phyloP scores from a whole-genome alignment of 306 rosid species.

The Sphenostylis stenocarpa region DNA sequence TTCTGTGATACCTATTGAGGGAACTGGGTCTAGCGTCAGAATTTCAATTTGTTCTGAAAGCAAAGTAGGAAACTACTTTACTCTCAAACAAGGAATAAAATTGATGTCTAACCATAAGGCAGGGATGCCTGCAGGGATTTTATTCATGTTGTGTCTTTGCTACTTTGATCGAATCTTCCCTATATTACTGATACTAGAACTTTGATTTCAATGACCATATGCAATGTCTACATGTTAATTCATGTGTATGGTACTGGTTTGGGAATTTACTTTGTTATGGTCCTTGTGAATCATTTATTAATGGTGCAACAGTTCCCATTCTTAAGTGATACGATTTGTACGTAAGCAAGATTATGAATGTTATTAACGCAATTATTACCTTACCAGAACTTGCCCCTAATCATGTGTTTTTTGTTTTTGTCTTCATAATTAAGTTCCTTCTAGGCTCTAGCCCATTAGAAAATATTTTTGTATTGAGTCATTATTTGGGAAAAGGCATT shows the following conservation, averaged over 20 bases:
- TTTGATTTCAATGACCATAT: background rate
- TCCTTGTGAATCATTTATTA: background rate
- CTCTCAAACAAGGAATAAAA: slow-evolving; percentile 1
- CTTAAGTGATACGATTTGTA: background rate
- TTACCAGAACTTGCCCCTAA: background rate
- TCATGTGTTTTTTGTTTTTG: background rate
- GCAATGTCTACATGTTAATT: background rate
- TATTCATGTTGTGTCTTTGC: background rate
- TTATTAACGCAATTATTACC: background rate
- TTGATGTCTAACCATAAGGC: background rate
- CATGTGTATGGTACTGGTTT: background rate
- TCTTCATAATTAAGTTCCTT: background rate
- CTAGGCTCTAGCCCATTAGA: background rate
- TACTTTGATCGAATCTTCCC: slow-evolving; percentile 2
- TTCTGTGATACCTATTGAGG: background rate
- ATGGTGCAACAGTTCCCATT: background rate
- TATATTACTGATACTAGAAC: background rate
- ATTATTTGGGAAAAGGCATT: background rate
- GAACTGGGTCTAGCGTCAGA: slow-evolving; percentile 18
- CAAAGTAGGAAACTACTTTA: background rate
- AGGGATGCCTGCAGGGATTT: background rate
- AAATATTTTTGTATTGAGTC: background rate
- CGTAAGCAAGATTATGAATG: background rate
- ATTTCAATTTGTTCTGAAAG: background rate
- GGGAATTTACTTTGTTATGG: background rate